phyloP scores from a whole-genome alignment of 140 eudicot genomes.

The Oenanthe javanica region DNA sequence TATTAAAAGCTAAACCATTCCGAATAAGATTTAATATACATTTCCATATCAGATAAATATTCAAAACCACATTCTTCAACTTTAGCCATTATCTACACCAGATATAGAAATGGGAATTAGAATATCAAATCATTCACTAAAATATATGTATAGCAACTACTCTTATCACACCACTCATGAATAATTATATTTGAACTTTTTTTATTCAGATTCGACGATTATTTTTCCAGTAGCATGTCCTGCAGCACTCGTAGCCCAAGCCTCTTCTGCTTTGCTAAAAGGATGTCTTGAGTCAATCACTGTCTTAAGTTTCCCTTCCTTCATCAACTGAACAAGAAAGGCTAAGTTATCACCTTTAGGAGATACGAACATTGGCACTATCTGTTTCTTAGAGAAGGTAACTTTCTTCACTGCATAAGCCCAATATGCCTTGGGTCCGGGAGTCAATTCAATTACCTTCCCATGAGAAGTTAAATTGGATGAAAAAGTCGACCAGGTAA shows the following conservation, averaged over 20 bases:
- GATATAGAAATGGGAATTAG: not conserved
- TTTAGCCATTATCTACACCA: not conserved
- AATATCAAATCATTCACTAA: not conserved
- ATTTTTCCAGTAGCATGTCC: slow-evolving; percentile 68
- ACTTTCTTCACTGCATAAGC: slow-evolving; percentile 38
- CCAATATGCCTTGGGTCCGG: slow-evolving; percentile 27
- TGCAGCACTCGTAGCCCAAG: slow-evolving; percentile 48
- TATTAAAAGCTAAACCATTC: not conserved
- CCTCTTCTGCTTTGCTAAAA: slow-evolving; percentile 48
- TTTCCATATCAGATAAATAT: not conserved
- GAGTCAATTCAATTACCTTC: slow-evolving; percentile 48
- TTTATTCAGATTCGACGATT: slow-evolving; percentile 23
- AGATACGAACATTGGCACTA: slow-evolving; percentile 33
- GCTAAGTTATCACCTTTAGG: slow-evolving; percentile 43
- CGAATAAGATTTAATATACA: not conserved
- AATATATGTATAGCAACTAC: not conserved
- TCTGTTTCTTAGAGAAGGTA: slow-evolving; percentile 44
- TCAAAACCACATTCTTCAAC: not conserved
- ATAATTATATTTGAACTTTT: not conserved
- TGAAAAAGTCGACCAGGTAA: slow-evolving; percentile 51
- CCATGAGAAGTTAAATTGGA: slow-evolving; percentile 38
- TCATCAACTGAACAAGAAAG: slow-evolving; percentile 39
- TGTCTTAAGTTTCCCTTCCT: slow-evolving; percentile 50
- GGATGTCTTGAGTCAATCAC: slow-evolving; percentile 37
- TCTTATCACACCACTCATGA: not conserved